Evolutionary conservation across 2,329 filamentous ascomycete genomes (phyloP).

Genomic region (Xylaria sp.): DNA sequence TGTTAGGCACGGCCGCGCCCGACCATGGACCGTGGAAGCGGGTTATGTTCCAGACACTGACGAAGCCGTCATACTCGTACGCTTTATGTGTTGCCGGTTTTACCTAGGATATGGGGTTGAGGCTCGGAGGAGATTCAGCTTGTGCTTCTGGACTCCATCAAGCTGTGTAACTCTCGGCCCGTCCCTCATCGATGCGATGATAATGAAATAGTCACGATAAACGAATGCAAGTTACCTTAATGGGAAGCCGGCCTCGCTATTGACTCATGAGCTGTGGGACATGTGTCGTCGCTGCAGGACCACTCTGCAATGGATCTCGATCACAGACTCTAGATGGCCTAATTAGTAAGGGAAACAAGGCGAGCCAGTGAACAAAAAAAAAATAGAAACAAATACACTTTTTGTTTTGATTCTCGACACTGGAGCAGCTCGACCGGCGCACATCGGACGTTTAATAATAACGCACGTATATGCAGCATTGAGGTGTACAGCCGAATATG

Average conservation of each 20-base stretch:
- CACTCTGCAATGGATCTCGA: slow-evolving; percentile 11
- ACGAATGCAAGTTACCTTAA: slow-evolving; percentile 9
- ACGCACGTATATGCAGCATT: slow-evolving; percentile 34
- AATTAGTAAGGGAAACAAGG: slow-evolving; percentile 27
- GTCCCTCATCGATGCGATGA: slow-evolving; percentile 15
- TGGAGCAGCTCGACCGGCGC: slow-evolving; percentile 12
- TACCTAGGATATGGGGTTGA: slow-evolving; percentile 1
- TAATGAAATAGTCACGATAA: slow-evolving; percentile 6
- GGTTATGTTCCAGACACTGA: slow-evolving; percentile 26
- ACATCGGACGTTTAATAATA: slow-evolving; percentile 34
- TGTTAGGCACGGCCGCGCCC: slow-evolving; percentile 14
- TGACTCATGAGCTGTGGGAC: slow-evolving; percentile 31
- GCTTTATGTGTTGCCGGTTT: slow-evolving; percentile 17
- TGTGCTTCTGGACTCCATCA: neutral
- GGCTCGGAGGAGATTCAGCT: slow-evolving; percentile 6
- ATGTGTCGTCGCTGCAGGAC: slow-evolving; percentile 3
- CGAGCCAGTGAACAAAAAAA: neutral
- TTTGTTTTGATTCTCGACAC: slow-evolving; percentile 7
- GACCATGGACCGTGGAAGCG: slow-evolving; percentile 2
- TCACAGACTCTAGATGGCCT: slow-evolving; percentile 15
- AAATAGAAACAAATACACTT: slow-evolving; percentile 7
- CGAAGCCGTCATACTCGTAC: slow-evolving; percentile 38
- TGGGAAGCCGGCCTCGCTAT: slow-evolving; percentile 1
- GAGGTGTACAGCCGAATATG: slow-evolving; percentile 38
- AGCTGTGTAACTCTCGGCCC: slow-evolving; percentile 13